Percentiles rank a stretch among this genome's conserved stretches.
These are phyloP conservation scores for Pichia scutulata DNA, from an alignment of 805 yeast species.

Conservation along the genomic window DNA sequence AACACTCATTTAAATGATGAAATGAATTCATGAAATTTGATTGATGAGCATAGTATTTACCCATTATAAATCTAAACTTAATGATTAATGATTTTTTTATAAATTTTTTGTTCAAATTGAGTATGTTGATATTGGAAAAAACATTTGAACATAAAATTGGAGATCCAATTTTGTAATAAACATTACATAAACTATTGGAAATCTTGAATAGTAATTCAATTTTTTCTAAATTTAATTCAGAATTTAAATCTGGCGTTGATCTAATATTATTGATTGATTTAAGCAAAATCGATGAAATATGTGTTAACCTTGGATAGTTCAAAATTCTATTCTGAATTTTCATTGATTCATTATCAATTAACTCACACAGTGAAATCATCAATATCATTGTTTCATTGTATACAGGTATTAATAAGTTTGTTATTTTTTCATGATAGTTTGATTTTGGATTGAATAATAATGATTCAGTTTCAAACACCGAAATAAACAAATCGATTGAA, in stretches of 20 bases:
- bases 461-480: conserved; percentile 39
- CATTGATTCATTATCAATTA: conserved; percentile 36
- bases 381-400: conserved; percentile 30
- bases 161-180: conserved; percentile 45
- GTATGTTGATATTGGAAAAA: conserved; percentile 50
- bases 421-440: conserved; percentile 6
- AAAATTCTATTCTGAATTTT: conserved; percentile 24
- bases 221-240: conserved; percentile 28
- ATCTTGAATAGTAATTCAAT: conserved; percentile 41
- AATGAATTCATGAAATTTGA: conserved; percentile 40
- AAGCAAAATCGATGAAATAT: conserved; percentile 40
- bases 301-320: conserved; percentile 37
- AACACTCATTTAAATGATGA: conserved; percentile 45
- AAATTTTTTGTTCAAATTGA: conserved; percentile 35
- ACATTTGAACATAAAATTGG: conserved; percentile 56
- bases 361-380: conserved; percentile 38
- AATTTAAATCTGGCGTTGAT: conserved; percentile 34
- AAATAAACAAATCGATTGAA: conserved; percentile 47
- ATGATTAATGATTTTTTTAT: conserved; percentile 39
- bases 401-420: conserved; percentile 31
- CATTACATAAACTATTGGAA: conserved; percentile 41
- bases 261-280: conserved; percentile 45
- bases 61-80: conserved; percentile 46
- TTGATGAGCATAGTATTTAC: conserved; percentile 47
- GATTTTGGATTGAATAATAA: conserved; percentile 40